Evolutionary conservation across 139 green algal species (phyloP), one percentile per base, ranked within the genome.

Genomic region (Chloropicon primus): DNA sequence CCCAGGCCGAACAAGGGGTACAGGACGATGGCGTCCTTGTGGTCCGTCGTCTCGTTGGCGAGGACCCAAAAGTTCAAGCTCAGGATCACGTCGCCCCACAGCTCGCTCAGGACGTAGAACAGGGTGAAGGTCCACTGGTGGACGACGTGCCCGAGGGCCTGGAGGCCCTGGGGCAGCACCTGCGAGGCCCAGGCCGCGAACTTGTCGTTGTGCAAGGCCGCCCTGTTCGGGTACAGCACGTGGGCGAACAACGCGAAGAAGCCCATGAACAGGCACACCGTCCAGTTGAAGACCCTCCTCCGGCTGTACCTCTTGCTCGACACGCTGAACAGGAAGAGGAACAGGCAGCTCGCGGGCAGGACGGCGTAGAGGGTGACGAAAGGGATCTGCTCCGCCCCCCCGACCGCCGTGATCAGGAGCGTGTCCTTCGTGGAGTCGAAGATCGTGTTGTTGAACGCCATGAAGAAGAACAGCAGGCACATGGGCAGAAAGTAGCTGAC

Each of bases 1-100:
- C 94, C 94, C 2, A 98, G 84, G 3, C 94, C 94, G 82, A 98
- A 97, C 27, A 98, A 86, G 1, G 94, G 94, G 82, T 98, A 98
- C 21, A 98, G 83, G 28, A 93, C 86, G 2, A 87, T 85, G 2
- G 93, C 94, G 79, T 97, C 91, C 21, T 92, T 77, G 26, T 97
- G 82, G 27, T 74, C 85, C 2, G 94, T 98, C 10, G 87, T 97
- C 72, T 98, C 94, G 82, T 98, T 98, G 73, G 94, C 94, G 27
- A 97, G 84, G 10, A 91, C 92, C 93, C 92, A 96, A 85, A 97
- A 96, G 27, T 96, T 87, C 76, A 97, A 86, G 72, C 84, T 89
- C 76, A 97, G 85, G 73, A 91, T 89, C 0, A 97, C 89, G 78
- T 97, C 93, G 17, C 93, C 93, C 91, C 91, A 97, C 80, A 94